These are phyloP conservation scores for Trichaptum fuscoviolaceum DNA, from an alignment of 768 basidiomycete species.

Conservation along the genomic window DNA sequence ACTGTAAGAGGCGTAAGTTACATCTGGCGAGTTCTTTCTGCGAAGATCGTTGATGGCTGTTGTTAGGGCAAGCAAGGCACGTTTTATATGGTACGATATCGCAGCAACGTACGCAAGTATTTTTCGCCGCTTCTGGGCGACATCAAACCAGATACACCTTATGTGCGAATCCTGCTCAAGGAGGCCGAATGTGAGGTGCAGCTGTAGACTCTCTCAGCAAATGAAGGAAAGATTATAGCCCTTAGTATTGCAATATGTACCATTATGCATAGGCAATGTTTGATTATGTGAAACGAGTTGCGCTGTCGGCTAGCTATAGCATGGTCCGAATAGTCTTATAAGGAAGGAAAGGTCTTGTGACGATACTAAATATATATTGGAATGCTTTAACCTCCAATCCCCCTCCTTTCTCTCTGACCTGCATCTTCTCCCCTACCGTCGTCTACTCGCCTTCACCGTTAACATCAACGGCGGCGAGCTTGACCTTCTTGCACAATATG, in stretches of 20 bases:
- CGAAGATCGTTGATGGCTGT: background rate
- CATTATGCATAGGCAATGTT: too few relatives aligned
- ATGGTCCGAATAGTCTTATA: background rate
- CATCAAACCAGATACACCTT: slow-evolving; percentile 52
- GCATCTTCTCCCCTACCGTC: background rate
- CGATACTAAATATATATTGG: background rate
- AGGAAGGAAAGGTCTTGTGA: background rate
- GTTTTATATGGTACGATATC: slow-evolving; percentile 2
- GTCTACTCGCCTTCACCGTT: background rate
- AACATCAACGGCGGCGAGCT: background rate
- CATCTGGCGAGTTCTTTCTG: background rate
- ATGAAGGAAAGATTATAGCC: slow-evolving; percentile 4
- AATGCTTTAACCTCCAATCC: background rate
- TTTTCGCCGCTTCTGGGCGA: slow-evolving; percentile 63
- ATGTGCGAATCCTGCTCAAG: slow-evolving; percentile 41
- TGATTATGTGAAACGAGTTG: too few relatives aligned
- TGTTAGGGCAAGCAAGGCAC: background rate
- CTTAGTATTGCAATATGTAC: background rate
- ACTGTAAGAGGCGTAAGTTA: background rate
- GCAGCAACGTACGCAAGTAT: slow-evolving; percentile 44
- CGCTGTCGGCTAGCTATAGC: too few relatives aligned
- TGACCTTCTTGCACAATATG: background rate
- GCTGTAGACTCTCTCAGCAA: background rate
- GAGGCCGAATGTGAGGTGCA: slow-evolving; percentile 35
- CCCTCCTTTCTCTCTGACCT: background rate